Base-by-base conservation (phyloP, 2,329 filamentous ascomycete species). In the Colletotrichum magnum region DNA sequence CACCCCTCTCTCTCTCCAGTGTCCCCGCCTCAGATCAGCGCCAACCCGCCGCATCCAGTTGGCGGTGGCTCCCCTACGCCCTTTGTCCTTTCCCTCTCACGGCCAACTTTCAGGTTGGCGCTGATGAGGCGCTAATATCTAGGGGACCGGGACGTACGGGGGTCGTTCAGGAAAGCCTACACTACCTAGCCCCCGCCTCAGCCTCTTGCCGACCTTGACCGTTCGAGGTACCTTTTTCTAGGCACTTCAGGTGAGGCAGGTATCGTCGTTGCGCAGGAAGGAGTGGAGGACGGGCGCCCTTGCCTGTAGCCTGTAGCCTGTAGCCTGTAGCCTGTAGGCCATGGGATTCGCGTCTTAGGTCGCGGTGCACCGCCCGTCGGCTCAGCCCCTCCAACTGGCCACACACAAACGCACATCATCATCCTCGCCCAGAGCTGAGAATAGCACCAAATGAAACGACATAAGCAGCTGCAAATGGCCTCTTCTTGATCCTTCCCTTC, bases 361-460 rank as follows among this genome's bases (percentile, higher is more conserved):
- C 58, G 54, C 53, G 43, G 36, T 56, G 67, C 67, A 61, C 67
- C 63, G 67, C 66, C 32, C 62, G 26, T 65, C 48, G 57, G 56
- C 66, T 57, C 16, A 59, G 66, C 67, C 67, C 67, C 41, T 15
- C 7, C 24, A n/a, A 50, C 50, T 56, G 36, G 32, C 32, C 32
- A 36, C 9, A 36, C 32, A 12, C 32, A 36, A 36, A 36, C 59
- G 32, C 39, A 15, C 50, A 45, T 41, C 18, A 36, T 36, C 32
- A 36, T 36, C 45, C 52, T 48, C 53, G 45, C 39, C 67, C 50
- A 53, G 60, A 52, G 67, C 51, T 67, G 67, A 60, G 63, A 60
- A 69, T 61, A 56, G 67, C 57, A 67, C 57, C 57, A 53, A 59
- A 60, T 53, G 56, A 41, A 50, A 69, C 51, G 51, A 43, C 54